Evolutionary conservation across 805 yeast genomes (phyloP).

Genomic region (Danielozyma ontarioensis): DNA sequence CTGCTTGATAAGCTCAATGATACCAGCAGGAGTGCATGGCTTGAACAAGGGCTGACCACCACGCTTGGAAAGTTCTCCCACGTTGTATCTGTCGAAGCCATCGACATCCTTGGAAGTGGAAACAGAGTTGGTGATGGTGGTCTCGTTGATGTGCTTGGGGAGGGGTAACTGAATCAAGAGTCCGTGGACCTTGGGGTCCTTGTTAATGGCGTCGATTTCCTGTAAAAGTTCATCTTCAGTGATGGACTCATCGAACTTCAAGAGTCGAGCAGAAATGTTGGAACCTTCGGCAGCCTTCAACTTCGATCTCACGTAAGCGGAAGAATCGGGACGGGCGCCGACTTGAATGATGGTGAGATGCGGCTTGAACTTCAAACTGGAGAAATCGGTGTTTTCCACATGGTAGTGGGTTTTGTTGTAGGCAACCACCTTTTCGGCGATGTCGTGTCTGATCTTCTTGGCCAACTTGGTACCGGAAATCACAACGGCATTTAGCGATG

Average conservation of each 20-base stretch:
- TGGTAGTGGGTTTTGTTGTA: constrained; percentile 28
- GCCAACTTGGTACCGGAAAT: constrained; percentile 42
- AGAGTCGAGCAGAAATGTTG: constrained; percentile 60
- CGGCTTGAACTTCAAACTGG: constrained; percentile 54
- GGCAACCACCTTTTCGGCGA: constrained; percentile 36
- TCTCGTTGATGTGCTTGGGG: constrained; percentile 77
- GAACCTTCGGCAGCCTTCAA: constrained; percentile 85
- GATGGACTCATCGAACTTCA: constrained; percentile 59
- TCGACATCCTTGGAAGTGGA: constrained; percentile 84
- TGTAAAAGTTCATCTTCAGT: constrained; percentile 56
- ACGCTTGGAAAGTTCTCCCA: constrained; percentile 85
- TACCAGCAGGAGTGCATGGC: constrained; percentile 96
- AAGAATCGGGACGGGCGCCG: constrained; percentile 84
- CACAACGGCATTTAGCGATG: constrained; percentile 26
- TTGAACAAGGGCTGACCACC: constrained; percentile 78
- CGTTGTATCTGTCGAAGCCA: constrained; percentile 85
- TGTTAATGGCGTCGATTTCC: constrained; percentile 59
- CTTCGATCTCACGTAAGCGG: constrained; percentile 88
- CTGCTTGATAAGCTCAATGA: constrained; percentile 71
- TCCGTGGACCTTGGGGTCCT: constrained; percentile 78
- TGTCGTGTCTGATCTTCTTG: constrained; percentile 26
- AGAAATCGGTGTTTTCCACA: constrained; percentile 17
- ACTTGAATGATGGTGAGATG: constrained; percentile 81
- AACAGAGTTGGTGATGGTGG: constrained; percentile 76
- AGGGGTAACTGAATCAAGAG: constrained; percentile 86